Conservation (phyloP, 2,329 filamentous ascomycete genomes). For the Penicillium brasilianum region DNA sequence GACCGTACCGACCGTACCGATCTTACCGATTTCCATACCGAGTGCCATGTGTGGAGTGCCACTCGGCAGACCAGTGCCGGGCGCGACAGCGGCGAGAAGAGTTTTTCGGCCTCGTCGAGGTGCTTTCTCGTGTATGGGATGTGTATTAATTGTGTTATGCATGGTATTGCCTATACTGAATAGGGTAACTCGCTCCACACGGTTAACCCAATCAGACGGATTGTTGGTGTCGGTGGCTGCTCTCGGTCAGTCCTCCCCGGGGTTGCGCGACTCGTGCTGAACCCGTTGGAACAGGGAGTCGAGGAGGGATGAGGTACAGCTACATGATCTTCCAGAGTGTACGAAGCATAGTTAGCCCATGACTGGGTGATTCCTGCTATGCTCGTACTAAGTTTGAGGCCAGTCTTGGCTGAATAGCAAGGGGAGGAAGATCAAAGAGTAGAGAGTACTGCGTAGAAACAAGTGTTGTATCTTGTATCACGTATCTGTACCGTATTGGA, state of each 20-base stretch:
- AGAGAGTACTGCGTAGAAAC: no score
- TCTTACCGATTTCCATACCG: slow-evolving; percentile 15
- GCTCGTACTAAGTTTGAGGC: neutral
- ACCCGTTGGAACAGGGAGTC: slow-evolving; percentile 9
- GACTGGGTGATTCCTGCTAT: neutral
- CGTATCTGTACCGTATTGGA: neutral
- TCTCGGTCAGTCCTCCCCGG: slow-evolving; percentile 7
- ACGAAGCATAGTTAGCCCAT: neutral
- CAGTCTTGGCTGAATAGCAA: slow-evolving; percentile 2
- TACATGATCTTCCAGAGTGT: neutral
- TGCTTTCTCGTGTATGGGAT: neutral
- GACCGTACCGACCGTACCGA: no score
- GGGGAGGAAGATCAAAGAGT: neutral
- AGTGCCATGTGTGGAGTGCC: slow-evolving; percentile 20
- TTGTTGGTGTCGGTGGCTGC: slow-evolving; percentile 14
- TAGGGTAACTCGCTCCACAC: slow-evolving; percentile 8
- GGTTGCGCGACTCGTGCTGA: slow-evolving; percentile 3
- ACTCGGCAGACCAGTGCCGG: slow-evolving; percentile 33
- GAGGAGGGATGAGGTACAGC: neutral
- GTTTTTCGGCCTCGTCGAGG: slow-evolving; percentile 10
- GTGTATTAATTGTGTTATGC: slow-evolving; percentile 1
- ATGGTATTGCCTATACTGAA: neutral
- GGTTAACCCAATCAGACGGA: neutral
- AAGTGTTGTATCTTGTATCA: no score
- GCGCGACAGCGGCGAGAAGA: slow-evolving; percentile 9